phyloP scores from a whole-genome alignment of 169 alveolate genomes.

The Cryptosporidium canis region DNA sequence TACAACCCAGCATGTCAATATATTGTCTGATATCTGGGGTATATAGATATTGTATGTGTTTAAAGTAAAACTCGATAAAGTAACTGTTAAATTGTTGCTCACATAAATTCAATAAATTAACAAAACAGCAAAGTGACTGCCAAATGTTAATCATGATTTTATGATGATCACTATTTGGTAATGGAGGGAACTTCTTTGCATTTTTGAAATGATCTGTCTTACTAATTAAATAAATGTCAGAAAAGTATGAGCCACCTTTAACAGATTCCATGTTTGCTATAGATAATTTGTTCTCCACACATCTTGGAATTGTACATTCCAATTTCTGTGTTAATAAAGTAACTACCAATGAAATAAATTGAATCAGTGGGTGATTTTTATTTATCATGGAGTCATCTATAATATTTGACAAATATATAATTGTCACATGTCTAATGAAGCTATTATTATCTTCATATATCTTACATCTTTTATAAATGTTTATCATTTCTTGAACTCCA shows the following conservation, averaged over 20 bases:
- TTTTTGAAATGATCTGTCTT: constrained; percentile 3
- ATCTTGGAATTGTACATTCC: constrained; percentile 19
- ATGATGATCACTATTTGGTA: constrained; percentile 76
- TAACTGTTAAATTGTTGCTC: background rate
- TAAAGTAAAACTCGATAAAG: constrained; percentile 11
- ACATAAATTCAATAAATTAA: constrained; percentile 41
- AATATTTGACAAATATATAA: constrained; percentile 49
- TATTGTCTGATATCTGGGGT: constrained; percentile 63
- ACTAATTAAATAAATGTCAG: constrained; percentile 27
- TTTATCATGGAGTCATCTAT: constrained; percentile 43
- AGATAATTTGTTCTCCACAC: background rate
- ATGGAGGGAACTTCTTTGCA: constrained; percentile 67
- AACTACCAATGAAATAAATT: constrained; percentile 27
- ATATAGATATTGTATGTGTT: constrained; percentile 17
- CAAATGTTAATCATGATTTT: constrained; percentile 72
- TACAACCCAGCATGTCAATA: constrained; percentile 59
- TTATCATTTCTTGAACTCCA: background rate
- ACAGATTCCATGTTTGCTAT: background rate
- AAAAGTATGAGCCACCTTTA: constrained; percentile 6
- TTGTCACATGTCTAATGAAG: constrained; percentile 19
- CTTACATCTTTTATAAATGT: constrained; percentile 44
- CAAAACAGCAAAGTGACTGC: constrained; percentile 74
- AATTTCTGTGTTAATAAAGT: constrained; percentile 69
- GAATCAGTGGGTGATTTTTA: constrained; percentile 33
- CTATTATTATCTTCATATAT: constrained; percentile 44